A percentile compares a stretch with the other conserved stretches of the same genome.
phyloP scores from a whole-genome alignment of 2,329 filamentous ascomycete species.

The Calonectria hawksworthii region DNA sequence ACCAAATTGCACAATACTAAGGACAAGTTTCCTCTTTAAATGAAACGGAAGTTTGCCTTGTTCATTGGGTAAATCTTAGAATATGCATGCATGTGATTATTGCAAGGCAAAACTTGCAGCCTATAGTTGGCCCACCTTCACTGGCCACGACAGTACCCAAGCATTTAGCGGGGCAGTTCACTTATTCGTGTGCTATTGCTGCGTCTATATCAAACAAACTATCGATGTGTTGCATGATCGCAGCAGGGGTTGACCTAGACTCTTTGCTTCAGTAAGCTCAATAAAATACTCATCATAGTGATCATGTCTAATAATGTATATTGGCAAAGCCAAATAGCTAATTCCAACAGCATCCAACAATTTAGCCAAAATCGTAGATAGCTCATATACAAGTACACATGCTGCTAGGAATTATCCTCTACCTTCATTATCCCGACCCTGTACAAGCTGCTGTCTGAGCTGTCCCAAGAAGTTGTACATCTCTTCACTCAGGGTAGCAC shows the following conservation, averaged over 20 bases:
- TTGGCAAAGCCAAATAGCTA: not conserved
- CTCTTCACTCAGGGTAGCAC: not conserved
- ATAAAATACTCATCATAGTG: not conserved
- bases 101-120: not conserved
- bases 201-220: not conserved
- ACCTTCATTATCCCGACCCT: not conserved
- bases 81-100: not conserved
- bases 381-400: not conserved
- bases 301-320: not conserved
- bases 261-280: not conserved
- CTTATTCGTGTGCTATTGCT: not conserved
- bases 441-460: not conserved
- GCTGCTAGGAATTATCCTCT: not conserved
- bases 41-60: not conserved
- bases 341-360: not conserved
- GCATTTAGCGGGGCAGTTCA: not conserved
- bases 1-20: not conserved
- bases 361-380: not conserved
- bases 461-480: not conserved
- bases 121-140: not conserved
- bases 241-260: not conserved
- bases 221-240: not conserved
- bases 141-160: no score
- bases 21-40: no score
- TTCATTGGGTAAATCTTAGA: not conserved